Conservation (phyloP, 352 stramenopile genomes). For the Plasmopara muralis region DNA sequence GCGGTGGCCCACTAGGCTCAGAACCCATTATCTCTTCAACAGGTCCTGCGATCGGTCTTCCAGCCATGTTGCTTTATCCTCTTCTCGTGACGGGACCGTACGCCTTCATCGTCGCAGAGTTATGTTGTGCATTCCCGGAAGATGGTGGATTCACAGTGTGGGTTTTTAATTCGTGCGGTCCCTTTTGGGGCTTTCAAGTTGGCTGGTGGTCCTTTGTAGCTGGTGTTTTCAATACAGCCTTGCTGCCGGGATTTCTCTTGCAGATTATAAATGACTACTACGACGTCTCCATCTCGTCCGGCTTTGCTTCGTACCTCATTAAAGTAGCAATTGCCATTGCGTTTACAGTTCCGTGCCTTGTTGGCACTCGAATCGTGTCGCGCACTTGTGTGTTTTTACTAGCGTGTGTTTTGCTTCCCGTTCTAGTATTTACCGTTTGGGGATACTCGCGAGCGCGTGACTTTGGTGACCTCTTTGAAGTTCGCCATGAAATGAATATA, state of each 20-base stretch:
- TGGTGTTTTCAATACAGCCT: constrained; percentile 45
- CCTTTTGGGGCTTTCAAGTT: constrained; percentile 75
- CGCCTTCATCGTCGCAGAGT: constrained; percentile 50
- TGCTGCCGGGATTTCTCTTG: constrained; percentile 39
- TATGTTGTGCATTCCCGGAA: constrained; percentile 67
- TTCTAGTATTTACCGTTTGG: constrained; percentile 69
- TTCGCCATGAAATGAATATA: constrained; percentile 40
- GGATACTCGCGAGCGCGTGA: constrained; percentile 27
- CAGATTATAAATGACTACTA: constrained; percentile 33
- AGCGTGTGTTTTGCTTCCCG: constrained; percentile 59
- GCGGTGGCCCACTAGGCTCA: constrained; percentile 42
- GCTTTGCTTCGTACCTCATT: constrained; percentile 21
- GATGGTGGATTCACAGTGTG: constrained; percentile 69
- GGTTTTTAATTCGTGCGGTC: constrained; percentile 59
- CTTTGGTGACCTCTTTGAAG: constrained; percentile 90
- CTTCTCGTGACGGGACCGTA: constrained; percentile 58
- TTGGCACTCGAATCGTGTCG: constrained; percentile 30
- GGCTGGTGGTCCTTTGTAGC: constrained; percentile 82
- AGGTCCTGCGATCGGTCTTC: constrained; percentile 48
- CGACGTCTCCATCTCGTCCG: constrained; percentile 19
- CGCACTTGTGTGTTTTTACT: constrained; percentile 26
- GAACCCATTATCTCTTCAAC: constrained; percentile 46
- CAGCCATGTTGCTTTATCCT: constrained; percentile 50
- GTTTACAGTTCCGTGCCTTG: constrained; percentile 28
- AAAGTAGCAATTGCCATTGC: constrained; percentile 27